These are phyloP conservation scores for Euryodendron excelsum DNA, from an alignment of 148 eudicot species.

Conservation along the genomic window DNA sequence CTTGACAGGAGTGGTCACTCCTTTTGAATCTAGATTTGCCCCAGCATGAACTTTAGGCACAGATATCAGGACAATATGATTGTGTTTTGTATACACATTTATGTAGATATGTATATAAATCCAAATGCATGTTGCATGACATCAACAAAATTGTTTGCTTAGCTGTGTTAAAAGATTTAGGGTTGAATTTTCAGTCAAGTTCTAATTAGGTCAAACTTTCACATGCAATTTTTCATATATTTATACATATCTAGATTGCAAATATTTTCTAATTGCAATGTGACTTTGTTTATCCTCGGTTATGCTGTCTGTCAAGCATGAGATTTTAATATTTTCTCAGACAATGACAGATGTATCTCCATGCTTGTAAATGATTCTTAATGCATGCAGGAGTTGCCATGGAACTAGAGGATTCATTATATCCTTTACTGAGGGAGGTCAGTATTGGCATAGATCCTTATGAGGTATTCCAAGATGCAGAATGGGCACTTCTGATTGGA, in stretches of 20 bases:
- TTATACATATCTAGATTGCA: not conserved
- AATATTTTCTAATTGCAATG: not conserved
- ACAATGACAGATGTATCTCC: not conserved
- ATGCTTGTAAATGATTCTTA: not conserved
- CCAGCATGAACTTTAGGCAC: no score
- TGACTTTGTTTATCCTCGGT: not conserved
- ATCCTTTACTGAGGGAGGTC: conserved; percentile 85
- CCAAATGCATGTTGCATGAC: not conserved
- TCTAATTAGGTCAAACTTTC: not conserved
- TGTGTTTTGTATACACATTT: not conserved
- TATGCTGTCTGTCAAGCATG: not conserved
- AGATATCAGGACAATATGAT: no score
- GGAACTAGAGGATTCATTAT: conserved; percentile 97
- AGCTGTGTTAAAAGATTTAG: not conserved
- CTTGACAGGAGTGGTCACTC: not conserved
- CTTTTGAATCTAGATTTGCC: not conserved
- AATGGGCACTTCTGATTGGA: conserved; percentile 97
- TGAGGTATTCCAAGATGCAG: conserved; percentile 87
- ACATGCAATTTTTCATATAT: not conserved
- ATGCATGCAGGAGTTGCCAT: conserved; percentile 82
- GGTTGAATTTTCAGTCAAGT: not conserved
- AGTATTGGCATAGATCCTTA: conserved; percentile 91
- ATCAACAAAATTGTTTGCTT: not conserved
- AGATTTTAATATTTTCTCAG: not conserved
- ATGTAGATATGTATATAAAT: no score